Base-by-base conservation (phyloP, 176 grass and related monocot genomes). In the Secale cereale region DNA sequence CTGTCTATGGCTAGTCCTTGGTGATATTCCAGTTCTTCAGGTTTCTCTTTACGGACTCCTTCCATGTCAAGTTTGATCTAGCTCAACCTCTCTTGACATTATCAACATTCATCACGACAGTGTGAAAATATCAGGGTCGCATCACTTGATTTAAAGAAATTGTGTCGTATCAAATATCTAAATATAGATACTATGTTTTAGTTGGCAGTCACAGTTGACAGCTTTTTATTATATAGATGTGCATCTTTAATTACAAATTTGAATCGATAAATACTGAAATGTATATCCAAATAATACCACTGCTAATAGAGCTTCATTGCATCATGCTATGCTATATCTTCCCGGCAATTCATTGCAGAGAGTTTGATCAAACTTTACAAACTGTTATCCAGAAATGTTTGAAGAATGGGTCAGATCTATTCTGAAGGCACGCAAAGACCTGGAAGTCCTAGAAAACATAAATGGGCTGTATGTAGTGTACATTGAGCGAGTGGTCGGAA, bases 401-500 rank as follows among this genome's bases (percentile, higher is more conserved):
- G 91, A 98, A 82, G 96, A 95, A 86, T 94, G 89, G 90, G 88
- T 63, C 50, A 92, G 96, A 92, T 98, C 81, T 63, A 85, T 95
- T 84, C 87, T 98, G 62, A 93, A 95, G 84, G 83, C 88, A 67
- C 86, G 86, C 46, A 94, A 86, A 79, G 89, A 93, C 86, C 86
- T 95, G 79, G 89, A 86, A 92, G 50, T 94, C 68, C 71, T 98
- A 62, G 96, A 95, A 46, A 89, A 88, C 69, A 92, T 88, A 90
- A 98, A 80, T 76, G 96, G 84, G 16, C 78, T 95, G 48, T 98
- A 95, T 85, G 78, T 79, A 19, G 76, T 95, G 7, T 95, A 98
- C 76, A 94, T 95, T 40, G 96, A 98, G 74, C 91, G 93, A 37
- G 81, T 94, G 4, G 66, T 89, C 1, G 86, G 93, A 40, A 86